Percentiles rank a stretch among this genome's conserved stretches.
phyloP scores from a whole-genome alignment of 495 filamentous ascomycete species.

The Penicillium ucsense region DNA sequence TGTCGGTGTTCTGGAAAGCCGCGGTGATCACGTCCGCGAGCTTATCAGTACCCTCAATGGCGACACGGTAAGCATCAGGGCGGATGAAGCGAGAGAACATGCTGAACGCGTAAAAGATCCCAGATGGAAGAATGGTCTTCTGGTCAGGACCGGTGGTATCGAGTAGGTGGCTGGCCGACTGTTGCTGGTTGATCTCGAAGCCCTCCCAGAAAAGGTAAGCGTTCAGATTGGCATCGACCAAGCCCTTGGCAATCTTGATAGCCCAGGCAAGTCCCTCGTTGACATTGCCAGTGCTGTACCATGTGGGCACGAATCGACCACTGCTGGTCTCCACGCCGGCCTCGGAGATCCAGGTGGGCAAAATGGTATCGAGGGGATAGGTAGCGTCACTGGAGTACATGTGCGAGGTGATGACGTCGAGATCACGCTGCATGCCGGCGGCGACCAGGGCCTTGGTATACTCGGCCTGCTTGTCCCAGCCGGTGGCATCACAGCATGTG shows the following conservation, averaged over 20 bases:
- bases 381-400: neutral
- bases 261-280: neutral
- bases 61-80: neutral
- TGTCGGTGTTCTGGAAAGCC: neutral
- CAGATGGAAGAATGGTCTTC: neutral
- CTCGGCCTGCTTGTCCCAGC: neutral
- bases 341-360: neutral
- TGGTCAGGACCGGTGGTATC: neutral
- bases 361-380: neutral
- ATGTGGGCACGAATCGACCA: neutral
- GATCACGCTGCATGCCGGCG: neutral
- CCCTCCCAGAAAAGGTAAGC: neutral
- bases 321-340: neutral
- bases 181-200: neutral
- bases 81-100: neutral
- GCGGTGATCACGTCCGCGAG: neutral
- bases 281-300: neutral
- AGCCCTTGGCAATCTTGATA: neutral
- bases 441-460: neutral
- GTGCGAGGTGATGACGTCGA: neutral
- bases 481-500: constrained; percentile 1
- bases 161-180: neutral
- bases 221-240: neutral
- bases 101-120: neutral
- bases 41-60: neutral